These are phyloP conservation scores for Pythium diclinum DNA, from an alignment of 352 stramenopile genomes.

Conservation along the genomic window DNA sequence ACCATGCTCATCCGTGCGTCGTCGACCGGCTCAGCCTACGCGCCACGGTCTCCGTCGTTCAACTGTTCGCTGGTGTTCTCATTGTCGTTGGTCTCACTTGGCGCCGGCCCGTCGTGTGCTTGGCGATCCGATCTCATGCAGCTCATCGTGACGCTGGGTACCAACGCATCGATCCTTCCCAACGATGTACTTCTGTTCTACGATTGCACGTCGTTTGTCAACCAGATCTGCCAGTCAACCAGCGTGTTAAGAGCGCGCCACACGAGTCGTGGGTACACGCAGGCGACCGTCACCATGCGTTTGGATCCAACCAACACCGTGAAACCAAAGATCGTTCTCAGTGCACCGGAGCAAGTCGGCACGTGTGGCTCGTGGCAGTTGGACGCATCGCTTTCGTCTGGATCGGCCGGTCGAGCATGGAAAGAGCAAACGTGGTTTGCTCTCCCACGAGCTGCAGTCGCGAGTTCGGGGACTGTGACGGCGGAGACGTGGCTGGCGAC, in stretches of 20 bases:
- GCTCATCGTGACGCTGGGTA: constrained; percentile 47
- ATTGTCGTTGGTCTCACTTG: constrained; percentile 49
- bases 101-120: constrained; percentile 34
- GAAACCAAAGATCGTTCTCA: constrained; percentile 41
- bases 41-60: constrained; percentile 33
- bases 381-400: constrained; percentile 56
- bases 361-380: constrained; percentile 52
- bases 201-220: constrained; percentile 40
- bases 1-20: constrained; percentile 46
- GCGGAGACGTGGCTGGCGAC: constrained; percentile 15
- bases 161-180: constrained; percentile 39
- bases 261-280: constrained; percentile 56
- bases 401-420: constrained; percentile 49
- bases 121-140: constrained; percentile 53
- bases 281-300: constrained; percentile 38
- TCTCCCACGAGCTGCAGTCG: constrained; percentile 27
- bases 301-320: constrained; percentile 33
- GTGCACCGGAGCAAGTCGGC: constrained; percentile 47
- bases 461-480: not conserved
- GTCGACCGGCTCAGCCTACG: constrained; percentile 11
- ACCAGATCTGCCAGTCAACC: constrained; percentile 45
- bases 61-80: constrained; percentile 45
- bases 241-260: constrained; percentile 45
- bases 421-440: constrained; percentile 39
- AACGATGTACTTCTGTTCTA: constrained; percentile 48